Evolutionary conservation across 2,329 filamentous ascomycete species (phyloP), one percentile per base, ranked within the genome.

Genomic region (Ophiostoma fasciatum): DNA sequence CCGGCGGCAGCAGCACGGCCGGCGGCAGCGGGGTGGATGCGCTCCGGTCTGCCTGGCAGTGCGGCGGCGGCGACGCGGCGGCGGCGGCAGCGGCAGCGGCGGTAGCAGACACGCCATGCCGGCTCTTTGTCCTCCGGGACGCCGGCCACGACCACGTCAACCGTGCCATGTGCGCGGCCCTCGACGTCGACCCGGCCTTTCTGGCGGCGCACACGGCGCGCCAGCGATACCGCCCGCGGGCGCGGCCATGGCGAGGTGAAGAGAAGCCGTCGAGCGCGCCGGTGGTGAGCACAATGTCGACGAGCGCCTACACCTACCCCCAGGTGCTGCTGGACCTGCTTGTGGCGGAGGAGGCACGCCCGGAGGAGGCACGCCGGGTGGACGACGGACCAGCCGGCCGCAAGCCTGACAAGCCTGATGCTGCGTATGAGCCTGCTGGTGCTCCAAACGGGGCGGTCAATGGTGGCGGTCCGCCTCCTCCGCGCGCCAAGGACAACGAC

Each of bases 151-250:
- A 47, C 3, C 49, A 48, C 15, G 27, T 40, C 1, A 42, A 48
- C 12, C 20, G 13, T 7, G n/a, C 17, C 7, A 17, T 41, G 15
- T 36, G 36, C 28, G n/a, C 23, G 3, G 44, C 45, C 3, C 30
- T 52, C 12, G 45, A 36, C 17, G 37, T 59, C 18, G 52, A 55
- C 28, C 39, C 45, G n/a, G 44, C 36, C 4, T 54, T 58, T 31
- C 22, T 58, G 30, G 48, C 51, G 4, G 53, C 54, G 5, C 50
- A 57, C 35, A 46, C 43, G 1, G 37, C 40, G 7, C 43, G 52
- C 15, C 43, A 48, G 25, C 36, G 41, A 13, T 51, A 54, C 31
- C 45, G 49, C 5, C 48, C 50, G 2, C 19, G 21, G 23, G 33
- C 35, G 25, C 37, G 29, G 7, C 40, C 22, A 2, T 41, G 39